phyloP scores from a whole-genome alignment of 2,329 filamentous ascomycete genomes.

The Scedosporium apiospermum region DNA sequence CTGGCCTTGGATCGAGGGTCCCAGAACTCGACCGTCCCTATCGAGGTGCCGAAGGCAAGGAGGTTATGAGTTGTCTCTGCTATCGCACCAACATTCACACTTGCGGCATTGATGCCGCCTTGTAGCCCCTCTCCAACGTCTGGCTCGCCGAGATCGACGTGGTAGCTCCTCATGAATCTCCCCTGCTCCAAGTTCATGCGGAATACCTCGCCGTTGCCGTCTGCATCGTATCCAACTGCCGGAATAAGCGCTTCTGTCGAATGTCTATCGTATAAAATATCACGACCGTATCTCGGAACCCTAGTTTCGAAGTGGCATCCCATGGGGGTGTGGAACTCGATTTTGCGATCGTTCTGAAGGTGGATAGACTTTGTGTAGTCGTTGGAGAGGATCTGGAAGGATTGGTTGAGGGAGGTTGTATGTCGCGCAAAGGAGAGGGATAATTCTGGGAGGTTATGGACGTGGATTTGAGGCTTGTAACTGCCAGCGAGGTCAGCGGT shows the following conservation, averaged over 20 bases:
- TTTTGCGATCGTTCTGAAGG: constrained; percentile 78
- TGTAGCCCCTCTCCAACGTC: constrained; percentile 59
- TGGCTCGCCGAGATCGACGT: constrained; percentile 70
- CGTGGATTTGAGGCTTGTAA: constrained; percentile 61
- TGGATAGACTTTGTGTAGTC: constrained; percentile 95
- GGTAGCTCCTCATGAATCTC: constrained; percentile 88
- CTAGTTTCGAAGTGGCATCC: constrained; percentile 85
- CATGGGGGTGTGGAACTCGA: constrained; percentile 87
- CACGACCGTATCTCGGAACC: constrained; percentile 85
- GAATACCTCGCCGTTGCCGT: constrained; percentile 87
- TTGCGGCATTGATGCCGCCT: constrained; percentile 74
- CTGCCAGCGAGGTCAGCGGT: background rate
- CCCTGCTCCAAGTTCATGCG: constrained; percentile 85
- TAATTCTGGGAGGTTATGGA: constrained; percentile 88
- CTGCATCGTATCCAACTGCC: constrained; percentile 74
- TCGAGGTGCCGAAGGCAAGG: constrained; percentile 83
- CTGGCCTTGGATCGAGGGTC: constrained; percentile 76
- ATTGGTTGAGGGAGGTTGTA: constrained; percentile 84
- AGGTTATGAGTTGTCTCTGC: constrained; percentile 86
- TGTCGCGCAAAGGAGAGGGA: constrained; percentile 91
- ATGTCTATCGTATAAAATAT: constrained; percentile 73
- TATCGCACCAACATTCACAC: constrained; percentile 78
- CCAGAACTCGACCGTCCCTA: constrained; percentile 97
- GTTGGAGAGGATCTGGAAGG: constrained; percentile 76
- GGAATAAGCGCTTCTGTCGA: constrained; percentile 81